Evolutionary conservation across 2,329 filamentous ascomycete genomes (phyloP).

Genomic region (Aspergillus sp.): DNA sequence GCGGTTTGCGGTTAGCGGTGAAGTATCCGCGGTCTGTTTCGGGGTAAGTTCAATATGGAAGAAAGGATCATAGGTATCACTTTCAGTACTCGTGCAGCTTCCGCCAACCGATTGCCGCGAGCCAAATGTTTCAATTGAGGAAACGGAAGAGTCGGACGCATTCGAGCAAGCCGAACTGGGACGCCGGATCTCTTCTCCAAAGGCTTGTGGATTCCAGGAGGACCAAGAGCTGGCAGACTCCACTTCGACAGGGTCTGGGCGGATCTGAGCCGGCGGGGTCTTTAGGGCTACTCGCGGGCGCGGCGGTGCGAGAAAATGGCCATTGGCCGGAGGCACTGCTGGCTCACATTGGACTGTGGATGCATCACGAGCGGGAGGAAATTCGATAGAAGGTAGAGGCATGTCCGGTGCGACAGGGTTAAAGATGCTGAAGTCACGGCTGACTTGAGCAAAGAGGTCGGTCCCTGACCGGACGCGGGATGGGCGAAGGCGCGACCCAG

Average conservation of each 20-base stretch:
- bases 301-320: slow-evolving; percentile 41
- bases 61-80: slow-evolving; percentile 59
- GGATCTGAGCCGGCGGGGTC: slow-evolving; percentile 48
- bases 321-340: slow-evolving; percentile 28
- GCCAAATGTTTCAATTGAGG: slow-evolving; percentile 57
- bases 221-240: slow-evolving; percentile 31
- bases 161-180: slow-evolving; percentile 60
- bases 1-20: slow-evolving; percentile 33
- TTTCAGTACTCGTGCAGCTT: slow-evolving; percentile 62
- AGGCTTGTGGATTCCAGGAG: slow-evolving; percentile 29
- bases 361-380: slow-evolving; percentile 30
- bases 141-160: slow-evolving; percentile 62
- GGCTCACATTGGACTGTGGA: slow-evolving; percentile 25
- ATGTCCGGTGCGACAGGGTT: slow-evolving; percentile 36
- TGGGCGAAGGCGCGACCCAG: slow-evolving; percentile 42
- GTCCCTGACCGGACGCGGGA: slow-evolving; percentile 40
- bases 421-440: slow-evolving; percentile 36
- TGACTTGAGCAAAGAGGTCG: slow-evolving; percentile 35
- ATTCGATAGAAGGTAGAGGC: slow-evolving; percentile 46
- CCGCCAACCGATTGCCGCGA: slow-evolving; percentile 59
- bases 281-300: slow-evolving; percentile 39
- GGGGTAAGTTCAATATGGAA: slow-evolving; percentile 42
- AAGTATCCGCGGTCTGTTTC: slow-evolving; percentile 40
- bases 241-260: slow-evolving; percentile 34
- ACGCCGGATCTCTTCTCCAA: slow-evolving; percentile 50